Conservation (phyloP, 2,329 filamentous ascomycete genomes). For the Microsporum canis region DNA sequence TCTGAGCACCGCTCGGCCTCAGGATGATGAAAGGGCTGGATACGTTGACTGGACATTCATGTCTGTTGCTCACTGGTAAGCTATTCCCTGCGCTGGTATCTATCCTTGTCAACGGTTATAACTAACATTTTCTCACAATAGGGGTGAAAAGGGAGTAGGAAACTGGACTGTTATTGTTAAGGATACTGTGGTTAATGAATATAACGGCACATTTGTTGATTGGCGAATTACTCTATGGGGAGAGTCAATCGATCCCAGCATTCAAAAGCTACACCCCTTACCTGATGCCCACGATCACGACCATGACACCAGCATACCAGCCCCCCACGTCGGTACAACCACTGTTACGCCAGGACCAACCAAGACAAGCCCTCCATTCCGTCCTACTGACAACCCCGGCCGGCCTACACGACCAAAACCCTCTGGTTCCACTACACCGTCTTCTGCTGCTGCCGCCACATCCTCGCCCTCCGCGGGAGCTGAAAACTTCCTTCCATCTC, state of each 20-base stretch:
- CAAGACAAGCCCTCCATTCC: constrained; percentile 35
- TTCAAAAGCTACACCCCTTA: constrained; percentile 65
- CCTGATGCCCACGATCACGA: constrained; percentile 74
- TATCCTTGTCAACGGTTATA: not conserved
- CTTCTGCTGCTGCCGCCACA: constrained; percentile 15
- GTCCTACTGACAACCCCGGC: constrained; percentile 53
- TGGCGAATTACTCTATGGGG: constrained; percentile 95
- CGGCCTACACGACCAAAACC: constrained; percentile 54
- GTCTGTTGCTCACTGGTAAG: constrained; percentile 88
- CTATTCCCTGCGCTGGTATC: not conserved
- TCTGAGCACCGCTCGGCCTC: constrained; percentile 61
- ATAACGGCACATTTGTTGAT: constrained; percentile 69
- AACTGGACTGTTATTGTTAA: constrained; percentile 87
- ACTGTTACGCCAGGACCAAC: constrained; percentile 40
- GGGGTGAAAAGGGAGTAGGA: constrained; percentile 78
- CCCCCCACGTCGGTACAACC: constrained; percentile 51
- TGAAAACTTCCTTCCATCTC: constrained; percentile 58
- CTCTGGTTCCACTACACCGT: constrained; percentile 19
- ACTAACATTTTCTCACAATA: constrained; percentile 33
- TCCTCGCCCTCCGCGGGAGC: constrained; percentile 21
- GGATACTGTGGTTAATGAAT: constrained; percentile 66
- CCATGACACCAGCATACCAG: constrained; percentile 57
- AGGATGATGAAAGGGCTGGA: constrained; percentile 55
- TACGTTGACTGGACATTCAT: constrained; percentile 98
- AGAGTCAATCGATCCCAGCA: constrained; percentile 64